Evolutionary conservation across 768 basidiomycete genomes (phyloP), one percentile per base, ranked within the genome.

Genomic region (Collybia nuda): DNA sequence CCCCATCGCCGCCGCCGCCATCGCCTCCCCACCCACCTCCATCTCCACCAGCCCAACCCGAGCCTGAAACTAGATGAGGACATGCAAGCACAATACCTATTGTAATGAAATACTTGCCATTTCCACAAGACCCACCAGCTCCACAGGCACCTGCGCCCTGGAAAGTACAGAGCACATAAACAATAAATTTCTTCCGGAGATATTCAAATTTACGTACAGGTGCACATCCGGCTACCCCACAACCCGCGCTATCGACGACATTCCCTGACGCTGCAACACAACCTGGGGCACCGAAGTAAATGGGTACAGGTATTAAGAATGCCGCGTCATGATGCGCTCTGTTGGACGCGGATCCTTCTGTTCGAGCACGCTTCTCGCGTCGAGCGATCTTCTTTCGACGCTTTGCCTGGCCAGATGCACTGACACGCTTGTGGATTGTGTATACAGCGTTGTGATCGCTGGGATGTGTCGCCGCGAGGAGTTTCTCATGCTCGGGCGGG

Each of bases 391-490:
- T 66, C 39, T 50, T 54, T 18, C 46, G 43, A 12, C 67, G 61
- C 1, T 36, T 43, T 40, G 52, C 50, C 19, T 63, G 66, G 21
- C 53, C 57, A 3, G 53, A 43, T 32, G 66, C 60, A 48, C 48
- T 52, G 9, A 47, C 32, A 2, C 47, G 52, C 49, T 63, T 58
- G 18, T 59, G 64, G n/a, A 67, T 62, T 1, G 66, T 62, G 49
- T 75, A 65, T 3, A 80, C 66, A 0, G 75, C 67, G 51, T 79
- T 78, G 56, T 84, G 81, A 40, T 79, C 69, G 54, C 79, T 81
- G 1, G 82, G 76, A 55, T 84, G 82, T 1, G 82, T 83, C 1
- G 75, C 78, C 0, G 71, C 69, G 48, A 76, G 69, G 47, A 76
- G 69, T 19, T 73, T 66, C 35, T 75, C 73, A 12, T 59, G 53